A percentile compares a stretch with the other conserved stretches of the same genome.
phyloP scores from a whole-genome alignment of 345 rosid species.

The Gossypium bickii region DNA sequence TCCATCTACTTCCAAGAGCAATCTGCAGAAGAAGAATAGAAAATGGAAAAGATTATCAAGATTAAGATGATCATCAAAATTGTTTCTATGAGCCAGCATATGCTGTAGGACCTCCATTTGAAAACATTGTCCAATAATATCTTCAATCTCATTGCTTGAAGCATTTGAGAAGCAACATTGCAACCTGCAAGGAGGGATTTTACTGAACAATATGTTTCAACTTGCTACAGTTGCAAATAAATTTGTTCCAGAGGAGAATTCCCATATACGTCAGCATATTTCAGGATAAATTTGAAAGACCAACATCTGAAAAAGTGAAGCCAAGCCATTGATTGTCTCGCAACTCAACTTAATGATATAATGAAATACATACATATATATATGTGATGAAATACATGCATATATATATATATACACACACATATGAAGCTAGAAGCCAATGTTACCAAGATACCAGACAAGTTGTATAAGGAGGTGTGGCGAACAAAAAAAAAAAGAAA shows the following conservation, averaged over 20 bases:
- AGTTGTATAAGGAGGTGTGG: neutral
- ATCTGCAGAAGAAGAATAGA: constrained; percentile 28
- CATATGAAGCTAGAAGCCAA: neutral
- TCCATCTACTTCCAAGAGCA: constrained; percentile 31
- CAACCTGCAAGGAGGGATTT: neutral
- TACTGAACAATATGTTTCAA: neutral
- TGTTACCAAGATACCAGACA: neutral
- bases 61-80: constrained; percentile 26
- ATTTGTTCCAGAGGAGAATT: neutral
- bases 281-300: neutral
- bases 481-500: neutral
- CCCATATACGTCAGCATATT: neutral
- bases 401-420: too few relatives aligned
- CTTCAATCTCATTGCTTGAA: neutral
- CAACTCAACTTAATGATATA: neutral
- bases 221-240: neutral
- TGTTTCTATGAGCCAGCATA: neutral
- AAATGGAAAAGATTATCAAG: constrained; percentile 48
- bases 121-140: neutral
- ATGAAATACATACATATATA: too few relatives aligned
- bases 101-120: neutral
- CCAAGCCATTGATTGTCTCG: neutral
- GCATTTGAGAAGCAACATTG: neutral
- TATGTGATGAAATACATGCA: too few relatives aligned
- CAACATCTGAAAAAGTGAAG: neutral